Percentiles rank a stretch among this genome's conserved stretches.
phyloP scores from a whole-genome alignment of 1,139 yeast genomes.

The Lodderomyces parapsilosis region DNA sequence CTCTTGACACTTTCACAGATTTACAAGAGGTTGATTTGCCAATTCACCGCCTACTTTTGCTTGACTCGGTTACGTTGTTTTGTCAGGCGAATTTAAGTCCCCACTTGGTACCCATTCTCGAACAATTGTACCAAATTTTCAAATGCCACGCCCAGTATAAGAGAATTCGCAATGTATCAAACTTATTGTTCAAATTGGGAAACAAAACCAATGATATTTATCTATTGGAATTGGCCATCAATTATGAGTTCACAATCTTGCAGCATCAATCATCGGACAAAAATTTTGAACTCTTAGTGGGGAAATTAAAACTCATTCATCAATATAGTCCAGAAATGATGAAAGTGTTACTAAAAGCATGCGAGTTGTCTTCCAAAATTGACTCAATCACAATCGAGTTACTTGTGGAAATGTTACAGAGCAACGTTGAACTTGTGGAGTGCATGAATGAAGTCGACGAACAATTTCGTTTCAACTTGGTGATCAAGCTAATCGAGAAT shows the following conservation, averaged over 20 bases:
- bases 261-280: conserved; percentile 12
- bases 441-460: conserved; percentile 1
- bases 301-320: conserved; percentile 21
- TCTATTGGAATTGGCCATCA: conserved; percentile 19
- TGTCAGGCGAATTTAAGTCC: conserved; percentile 13
- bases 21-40: conserved; percentile 12
- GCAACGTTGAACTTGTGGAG: not conserved
- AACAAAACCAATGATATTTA: conserved; percentile 10
- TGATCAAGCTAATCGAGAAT: conserved; percentile 12
- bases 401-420: not conserved
- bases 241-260: conserved; percentile 22
- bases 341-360: not conserved
- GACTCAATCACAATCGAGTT: not conserved
- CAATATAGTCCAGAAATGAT: not conserved
- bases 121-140: conserved; percentile 15
- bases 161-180: conserved; percentile 30
- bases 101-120: conserved; percentile 7
- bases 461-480: not conserved
- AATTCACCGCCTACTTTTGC: conserved; percentile 19
- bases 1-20: conserved; percentile 5
- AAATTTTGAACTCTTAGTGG: conserved; percentile 14
- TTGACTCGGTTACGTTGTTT: conserved; percentile 23
- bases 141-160: conserved; percentile 23
- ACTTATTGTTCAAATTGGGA: conserved; percentile 22
- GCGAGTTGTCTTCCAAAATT: not conserved